phyloP scores from a whole-genome alignment of 257 asterid genomes.

The Penstemon barbatus region DNA sequence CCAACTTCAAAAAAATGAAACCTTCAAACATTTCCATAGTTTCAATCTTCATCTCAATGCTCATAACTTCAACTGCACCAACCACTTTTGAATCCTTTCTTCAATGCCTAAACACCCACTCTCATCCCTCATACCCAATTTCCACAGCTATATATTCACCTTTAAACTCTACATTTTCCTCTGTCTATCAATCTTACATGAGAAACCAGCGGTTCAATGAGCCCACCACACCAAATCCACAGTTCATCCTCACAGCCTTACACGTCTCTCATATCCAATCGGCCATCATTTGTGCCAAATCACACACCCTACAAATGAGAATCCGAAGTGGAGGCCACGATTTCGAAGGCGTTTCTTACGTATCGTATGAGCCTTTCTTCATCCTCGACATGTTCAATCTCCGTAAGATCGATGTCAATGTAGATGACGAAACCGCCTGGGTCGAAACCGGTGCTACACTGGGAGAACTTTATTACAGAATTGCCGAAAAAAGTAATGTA shows the following conservation, averaged over 20 bases:
- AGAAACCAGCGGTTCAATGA: conserved; percentile 60
- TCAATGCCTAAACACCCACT: conserved; percentile 35
- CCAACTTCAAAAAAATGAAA: too few relatives aligned
- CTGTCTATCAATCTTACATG: conserved; percentile 47
- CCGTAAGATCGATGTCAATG: conserved; percentile 33
- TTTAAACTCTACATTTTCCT: conserved; percentile 46
- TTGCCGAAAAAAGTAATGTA: conserved; percentile 37
- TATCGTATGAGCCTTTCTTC: conserved; percentile 45
- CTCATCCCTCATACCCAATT: conserved; percentile 39
- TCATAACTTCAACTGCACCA: too few relatives aligned
- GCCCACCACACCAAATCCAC: conserved; percentile 53
- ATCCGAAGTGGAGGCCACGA: conserved; percentile 66
- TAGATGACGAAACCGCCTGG: conserved; percentile 45
- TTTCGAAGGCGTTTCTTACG: conserved; percentile 54
- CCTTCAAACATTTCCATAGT: too few relatives aligned
- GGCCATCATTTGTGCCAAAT: conserved; percentile 42
- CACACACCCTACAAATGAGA: conserved; percentile 43
- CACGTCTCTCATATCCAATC: conserved; percentile 56
- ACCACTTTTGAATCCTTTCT: neutral
- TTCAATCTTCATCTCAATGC: too few relatives aligned
- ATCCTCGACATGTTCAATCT: conserved; percentile 54
- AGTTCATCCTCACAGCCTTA: conserved; percentile 45
- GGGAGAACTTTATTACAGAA: conserved; percentile 51
- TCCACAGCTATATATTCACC: conserved; percentile 43
- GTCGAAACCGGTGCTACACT: conserved; percentile 47